These are phyloP conservation scores for Alternaria gaisen DNA, from an alignment of 2,329 filamentous ascomycete species.

Conservation along the genomic window DNA sequence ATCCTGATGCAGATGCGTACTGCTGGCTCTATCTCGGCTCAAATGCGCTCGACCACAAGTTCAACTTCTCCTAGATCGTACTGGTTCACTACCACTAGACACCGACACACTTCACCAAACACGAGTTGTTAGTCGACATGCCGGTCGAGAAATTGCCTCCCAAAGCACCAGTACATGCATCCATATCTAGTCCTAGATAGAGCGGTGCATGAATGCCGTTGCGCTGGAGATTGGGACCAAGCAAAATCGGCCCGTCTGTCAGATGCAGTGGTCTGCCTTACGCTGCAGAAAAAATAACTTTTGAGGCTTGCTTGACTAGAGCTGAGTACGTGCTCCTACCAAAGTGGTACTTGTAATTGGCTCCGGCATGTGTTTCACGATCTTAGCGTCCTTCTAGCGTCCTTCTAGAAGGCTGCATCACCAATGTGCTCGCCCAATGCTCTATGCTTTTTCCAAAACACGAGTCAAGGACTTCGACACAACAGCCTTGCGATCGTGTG, in stretches of 20 bases:
- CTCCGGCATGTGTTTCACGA: slow-evolving; percentile 37
- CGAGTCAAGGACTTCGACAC: slow-evolving; percentile 23
- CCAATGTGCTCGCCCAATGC: slow-evolving; percentile 35
- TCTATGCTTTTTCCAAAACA: slow-evolving; percentile 31
- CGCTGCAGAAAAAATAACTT: slow-evolving; percentile 12
- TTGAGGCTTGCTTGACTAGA: slow-evolving; percentile 19
- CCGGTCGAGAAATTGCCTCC: slow-evolving; percentile 14
- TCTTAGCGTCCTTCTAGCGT: slow-evolving; percentile 41
- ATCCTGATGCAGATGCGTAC: slow-evolving; percentile 1
- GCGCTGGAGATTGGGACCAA: slow-evolving; percentile 14
- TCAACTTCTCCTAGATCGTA: neutral
- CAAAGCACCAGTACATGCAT: slow-evolving; percentile 4
- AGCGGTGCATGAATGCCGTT: slow-evolving; percentile 15
- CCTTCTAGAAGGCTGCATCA: slow-evolving; percentile 36
- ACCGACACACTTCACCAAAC: neutral
- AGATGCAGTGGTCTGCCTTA: slow-evolving; percentile 14
- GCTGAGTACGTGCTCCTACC: slow-evolving; percentile 22
- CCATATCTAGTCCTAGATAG: slow-evolving; percentile 9
- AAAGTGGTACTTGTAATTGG: slow-evolving; percentile 21
- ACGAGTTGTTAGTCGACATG: neutral
- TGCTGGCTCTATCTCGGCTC: slow-evolving; percentile 6
- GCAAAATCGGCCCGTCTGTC: slow-evolving; percentile 14
- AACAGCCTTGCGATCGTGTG: slow-evolving; percentile 17
- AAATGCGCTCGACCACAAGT: neutral
- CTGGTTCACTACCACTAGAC: neutral